Conservation (phyloP, 371 early-diverging fungal genomes). For the Mucor mucedo region DNA sequence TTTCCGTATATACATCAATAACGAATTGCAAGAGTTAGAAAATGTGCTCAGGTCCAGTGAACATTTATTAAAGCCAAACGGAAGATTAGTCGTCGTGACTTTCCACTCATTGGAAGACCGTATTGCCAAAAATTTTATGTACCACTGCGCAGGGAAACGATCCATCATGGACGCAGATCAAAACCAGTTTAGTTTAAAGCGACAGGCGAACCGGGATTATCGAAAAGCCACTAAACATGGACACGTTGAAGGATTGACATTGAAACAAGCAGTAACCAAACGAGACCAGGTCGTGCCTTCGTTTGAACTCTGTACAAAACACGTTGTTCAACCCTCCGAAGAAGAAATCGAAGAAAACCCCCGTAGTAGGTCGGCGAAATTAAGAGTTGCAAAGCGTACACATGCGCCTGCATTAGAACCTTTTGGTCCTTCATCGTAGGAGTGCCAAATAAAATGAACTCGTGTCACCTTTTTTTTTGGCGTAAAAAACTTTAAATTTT, state of each 20-base stretch:
- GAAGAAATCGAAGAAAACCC: constrained; percentile 63
- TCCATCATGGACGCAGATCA: constrained; percentile 29
- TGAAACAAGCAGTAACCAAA: constrained; percentile 13
- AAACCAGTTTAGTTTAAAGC: constrained; percentile 44
- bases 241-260: neutral
- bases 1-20: constrained; percentile 73
- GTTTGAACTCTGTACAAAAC: constrained; percentile 45
- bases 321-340: constrained; percentile 49
- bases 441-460: neutral
- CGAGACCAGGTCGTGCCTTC: constrained; percentile 28
- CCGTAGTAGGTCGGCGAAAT: constrained; percentile 66
- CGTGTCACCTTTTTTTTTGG: neutral
- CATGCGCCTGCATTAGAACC: constrained; percentile 37
- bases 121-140: constrained; percentile 68
- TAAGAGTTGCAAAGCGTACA: constrained; percentile 58
- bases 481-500: too few relatives aligned
- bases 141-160: constrained; percentile 43
- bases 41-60: constrained; percentile 58
- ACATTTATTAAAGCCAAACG: constrained; percentile 57
- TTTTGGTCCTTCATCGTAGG: constrained; percentile 25
- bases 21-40: constrained; percentile 68
- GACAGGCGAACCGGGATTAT: constrained; percentile 36
- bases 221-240: constrained; percentile 25
- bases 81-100: constrained; percentile 65
- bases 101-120: constrained; percentile 82